phyloP scores from a whole-genome alignment of 768 basidiomycete genomes.

The Crassisporium funariophilum region DNA sequence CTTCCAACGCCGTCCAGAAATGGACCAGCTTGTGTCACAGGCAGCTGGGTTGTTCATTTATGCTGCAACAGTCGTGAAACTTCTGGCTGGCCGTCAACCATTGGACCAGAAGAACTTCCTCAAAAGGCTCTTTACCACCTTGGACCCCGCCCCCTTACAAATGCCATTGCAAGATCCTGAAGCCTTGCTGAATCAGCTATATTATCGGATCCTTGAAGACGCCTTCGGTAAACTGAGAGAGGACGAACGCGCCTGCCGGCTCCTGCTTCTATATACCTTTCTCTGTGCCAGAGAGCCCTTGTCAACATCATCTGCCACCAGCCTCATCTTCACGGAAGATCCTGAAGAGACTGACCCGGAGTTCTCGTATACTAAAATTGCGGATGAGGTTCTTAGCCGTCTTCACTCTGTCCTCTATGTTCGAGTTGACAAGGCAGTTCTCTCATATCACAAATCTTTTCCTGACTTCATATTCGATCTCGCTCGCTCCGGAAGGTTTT shows the following conservation, averaged over 20 bases:
- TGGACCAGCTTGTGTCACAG: slow-evolving; percentile 1
- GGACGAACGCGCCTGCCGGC: neutral
- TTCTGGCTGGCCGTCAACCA: slow-evolving; percentile 1
- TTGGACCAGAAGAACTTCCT: slow-evolving; percentile 6
- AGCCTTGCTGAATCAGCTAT: slow-evolving; percentile 2
- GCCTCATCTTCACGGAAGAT: slow-evolving; percentile 3
- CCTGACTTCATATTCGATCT: slow-evolving; percentile 13
- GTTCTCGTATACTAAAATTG: no score
- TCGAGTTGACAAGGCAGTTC: slow-evolving; percentile 1
- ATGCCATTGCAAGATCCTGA: no score
- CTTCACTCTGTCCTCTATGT: slow-evolving; percentile 16
- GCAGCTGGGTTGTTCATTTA: slow-evolving; percentile 15
- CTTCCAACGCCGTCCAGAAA: neutral
- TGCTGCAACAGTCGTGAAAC: slow-evolving; percentile 14
- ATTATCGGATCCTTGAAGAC: slow-evolving; percentile 9
- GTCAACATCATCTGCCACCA: slow-evolving; percentile 7
- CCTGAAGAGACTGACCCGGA: neutral
- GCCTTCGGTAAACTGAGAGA: slow-evolving; percentile 4
- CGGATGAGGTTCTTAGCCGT: slow-evolving; percentile 1
- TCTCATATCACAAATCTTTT: slow-evolving; percentile 16
- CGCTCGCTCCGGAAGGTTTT: slow-evolving; percentile 7
- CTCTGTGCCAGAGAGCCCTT: slow-evolving; percentile 10
- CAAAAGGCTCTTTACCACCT: neutral
- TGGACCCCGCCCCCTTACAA: neutral
- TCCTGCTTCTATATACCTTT: slow-evolving; percentile 10